phyloP scores from a whole-genome alignment of 108 stramenopile species.

The Nitzschia putrida region DNA sequence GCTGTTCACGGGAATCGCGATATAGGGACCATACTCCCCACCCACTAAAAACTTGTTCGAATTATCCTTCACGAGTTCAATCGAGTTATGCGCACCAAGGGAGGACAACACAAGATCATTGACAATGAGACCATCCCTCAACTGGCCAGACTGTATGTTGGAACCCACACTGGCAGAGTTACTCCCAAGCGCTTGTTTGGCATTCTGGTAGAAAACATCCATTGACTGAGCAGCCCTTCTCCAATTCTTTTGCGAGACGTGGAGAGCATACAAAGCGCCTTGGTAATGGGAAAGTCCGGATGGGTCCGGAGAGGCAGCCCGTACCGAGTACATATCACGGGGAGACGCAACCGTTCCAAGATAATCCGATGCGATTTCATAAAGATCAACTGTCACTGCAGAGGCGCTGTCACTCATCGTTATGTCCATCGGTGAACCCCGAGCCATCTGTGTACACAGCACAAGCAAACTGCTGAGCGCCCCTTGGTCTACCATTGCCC shows the following conservation, averaged over 20 bases:
- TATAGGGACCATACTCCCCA: constrained; percentile 39
- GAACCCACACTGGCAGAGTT: constrained; percentile 6
- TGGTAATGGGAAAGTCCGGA: constrained; percentile 56
- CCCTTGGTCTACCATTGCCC: constrained; percentile 77
- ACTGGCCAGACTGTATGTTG: constrained; percentile 17
- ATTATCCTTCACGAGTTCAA: constrained; percentile 51
- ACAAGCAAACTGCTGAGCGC: constrained; percentile 61
- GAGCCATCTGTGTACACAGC: constrained; percentile 50
- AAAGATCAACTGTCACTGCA: constrained; percentile 55
- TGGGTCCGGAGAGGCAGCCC: constrained; percentile 33
- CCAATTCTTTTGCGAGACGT: constrained; percentile 79
- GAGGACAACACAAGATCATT: constrained; percentile 60
- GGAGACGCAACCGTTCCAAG: constrained; percentile 38
- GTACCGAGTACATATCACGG: constrained; percentile 36
- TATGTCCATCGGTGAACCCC: not conserved
- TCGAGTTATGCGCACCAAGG: constrained; percentile 50
- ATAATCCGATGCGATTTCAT: constrained; percentile 60
- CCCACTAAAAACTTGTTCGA: constrained; percentile 37
- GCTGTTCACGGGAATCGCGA: constrained; percentile 7
- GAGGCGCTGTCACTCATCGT: constrained; percentile 1
- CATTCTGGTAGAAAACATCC: constrained; percentile 59
- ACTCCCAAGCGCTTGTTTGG: constrained; percentile 33
- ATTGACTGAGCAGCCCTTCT: constrained; percentile 72
- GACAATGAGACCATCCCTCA: constrained; percentile 54
- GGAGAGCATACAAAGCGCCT: constrained; percentile 75